Evolutionary conservation across 2,329 filamentous ascomycete species (phyloP).

Genomic region (Pyrenochaeta sp.): DNA sequence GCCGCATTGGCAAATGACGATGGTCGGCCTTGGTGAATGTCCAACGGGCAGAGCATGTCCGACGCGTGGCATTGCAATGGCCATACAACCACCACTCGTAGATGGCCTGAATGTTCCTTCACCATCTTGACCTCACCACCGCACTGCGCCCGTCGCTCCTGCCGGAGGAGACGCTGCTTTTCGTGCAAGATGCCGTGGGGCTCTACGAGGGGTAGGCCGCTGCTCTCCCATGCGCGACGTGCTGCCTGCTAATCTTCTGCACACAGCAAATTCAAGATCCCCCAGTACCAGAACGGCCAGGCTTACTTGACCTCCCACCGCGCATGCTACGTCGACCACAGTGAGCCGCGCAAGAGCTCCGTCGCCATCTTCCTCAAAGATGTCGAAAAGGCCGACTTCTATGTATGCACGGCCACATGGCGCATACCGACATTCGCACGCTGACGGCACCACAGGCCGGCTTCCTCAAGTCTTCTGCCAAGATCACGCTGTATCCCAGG

Average conservation of each 20-base stretch:
- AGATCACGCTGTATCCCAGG: slow-evolving; percentile 89
- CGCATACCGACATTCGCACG: background rate
- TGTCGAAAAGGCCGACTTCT: slow-evolving; percentile 86
- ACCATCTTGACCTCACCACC: slow-evolving; percentile 93
- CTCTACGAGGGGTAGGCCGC: slow-evolving; percentile 89
- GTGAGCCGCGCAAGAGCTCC: slow-evolving; percentile 84
- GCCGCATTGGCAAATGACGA: slow-evolving; percentile 26
- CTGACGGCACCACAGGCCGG: slow-evolving; percentile 67
- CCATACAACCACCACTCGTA: slow-evolving; percentile 19
- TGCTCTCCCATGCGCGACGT: slow-evolving; percentile 9
- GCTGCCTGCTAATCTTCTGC: slow-evolving; percentile 19
- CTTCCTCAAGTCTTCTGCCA: slow-evolving; percentile 93
- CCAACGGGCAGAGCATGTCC: slow-evolving; percentile 8
- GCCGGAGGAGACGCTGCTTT: slow-evolving; percentile 92
- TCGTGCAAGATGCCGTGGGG: slow-evolving; percentile 96
- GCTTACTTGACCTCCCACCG: slow-evolving; percentile 96
- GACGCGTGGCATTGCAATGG: slow-evolving; percentile 18
- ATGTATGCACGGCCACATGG: slow-evolving; percentile 28
- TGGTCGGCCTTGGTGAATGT: slow-evolving; percentile 21
- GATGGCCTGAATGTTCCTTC: slow-evolving; percentile 88
- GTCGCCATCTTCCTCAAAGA: slow-evolving; percentile 88
- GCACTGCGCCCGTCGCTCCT: slow-evolving; percentile 91
- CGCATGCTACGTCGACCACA: slow-evolving; percentile 91
- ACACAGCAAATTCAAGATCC: slow-evolving; percentile 89
- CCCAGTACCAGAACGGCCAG: slow-evolving; percentile 92